Evolutionary conservation across 345 rosid genomes (phyloP), one percentile per base, ranked within the genome.

Genomic region (Populus deltoides): DNA sequence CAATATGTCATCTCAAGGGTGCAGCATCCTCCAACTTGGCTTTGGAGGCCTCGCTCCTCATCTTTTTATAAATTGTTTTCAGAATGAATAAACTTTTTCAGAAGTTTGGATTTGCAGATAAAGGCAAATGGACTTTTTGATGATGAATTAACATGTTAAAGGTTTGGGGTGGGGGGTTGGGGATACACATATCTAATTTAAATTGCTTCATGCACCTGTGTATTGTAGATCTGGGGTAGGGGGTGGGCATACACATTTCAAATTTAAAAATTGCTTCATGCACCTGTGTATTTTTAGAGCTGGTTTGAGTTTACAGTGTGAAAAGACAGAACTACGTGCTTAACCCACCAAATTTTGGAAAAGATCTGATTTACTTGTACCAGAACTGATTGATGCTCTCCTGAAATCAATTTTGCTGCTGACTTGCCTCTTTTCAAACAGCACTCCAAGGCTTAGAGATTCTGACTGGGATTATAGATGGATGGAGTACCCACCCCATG

Each of bases 401-500:
- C 36, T 27, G 63, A 66, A 9, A 38, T 75, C 16, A 33, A 12
- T 51, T 51, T 51, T 16, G 55, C 36, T 17, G 27, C 51, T 78
- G 41, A 81, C 15, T 31, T 74, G 78, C 67, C 31, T 81, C 73
- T 25, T 68, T 75, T 69, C 57, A 70, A 72, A 72, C 79, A 86
- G 86, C 83, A 77, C 57, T 72, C 70, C 68, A 41, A 74, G 81
- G 73, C 57, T 4, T 57, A 74, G 88, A 74, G 76, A 80, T 78
- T 35, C 24, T 66, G 84, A 75, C 43, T 91, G 88, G 88, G 95
- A 91, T 74, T 91, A 88, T 73, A 81, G 93, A 71, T 86, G 86
- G 87, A 89, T 88, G 92, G 86, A 82, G 10, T 89, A 87, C 74
- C 92, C 95, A 35, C n/a, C 55, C 18, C 70, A 76, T 24, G 85